Base-by-base conservation (phyloP, 2,329 filamentous ascomycete genomes). In the Fusarium verrucosum region DNA sequence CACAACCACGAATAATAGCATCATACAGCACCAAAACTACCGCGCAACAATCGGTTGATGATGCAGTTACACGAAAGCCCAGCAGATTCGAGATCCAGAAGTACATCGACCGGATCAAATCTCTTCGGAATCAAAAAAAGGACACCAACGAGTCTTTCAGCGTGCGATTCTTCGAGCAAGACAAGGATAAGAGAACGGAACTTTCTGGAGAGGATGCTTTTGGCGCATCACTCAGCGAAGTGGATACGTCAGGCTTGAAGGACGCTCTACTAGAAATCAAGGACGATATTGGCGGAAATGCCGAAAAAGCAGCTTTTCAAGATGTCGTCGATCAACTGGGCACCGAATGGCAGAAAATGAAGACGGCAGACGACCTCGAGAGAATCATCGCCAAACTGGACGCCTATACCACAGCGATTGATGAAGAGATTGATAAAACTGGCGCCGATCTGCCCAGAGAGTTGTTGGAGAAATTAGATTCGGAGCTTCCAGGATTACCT, bases 111-210 rank as follows among this genome's bases (percentile, higher is more conserved):
- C 68, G 70, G 5, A 68, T 76, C 14, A 63, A 68, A 35, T 67
- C 69, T 4, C 51, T 76, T 23, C 68, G 68, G 23, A 58, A 60
- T 20, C 43, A 65, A 1, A 62, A 62, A 11, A 63, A 68, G 13
- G 44, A 58, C 11, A 49, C 47, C 2, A 56, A 46, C n/a, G 50
- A 61, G 7, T 58, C 70, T 16, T 75, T 74, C 32, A 73, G 75
- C 4, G 76, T 84, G 11, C 77, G 79, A 10, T 84, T 78, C 68
- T 86, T 83, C 59, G 82, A 86, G 51, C 79, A 85, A 68, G 76
- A 77, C 14, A 74, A 75, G 4, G 64, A 72, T 26, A 66, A 70
- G 9, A 66, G 81, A 13, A 77, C 72, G 16, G 76, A 78, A 62
- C 71, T 85, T 17, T 62, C 67, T 10, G 68, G 75, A 55, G 73